Evolutionary conservation across 2,329 filamentous ascomycete genomes (phyloP), one percentile per base, ranked within the genome.

Genomic region (Graphilbum sp.): DNA sequence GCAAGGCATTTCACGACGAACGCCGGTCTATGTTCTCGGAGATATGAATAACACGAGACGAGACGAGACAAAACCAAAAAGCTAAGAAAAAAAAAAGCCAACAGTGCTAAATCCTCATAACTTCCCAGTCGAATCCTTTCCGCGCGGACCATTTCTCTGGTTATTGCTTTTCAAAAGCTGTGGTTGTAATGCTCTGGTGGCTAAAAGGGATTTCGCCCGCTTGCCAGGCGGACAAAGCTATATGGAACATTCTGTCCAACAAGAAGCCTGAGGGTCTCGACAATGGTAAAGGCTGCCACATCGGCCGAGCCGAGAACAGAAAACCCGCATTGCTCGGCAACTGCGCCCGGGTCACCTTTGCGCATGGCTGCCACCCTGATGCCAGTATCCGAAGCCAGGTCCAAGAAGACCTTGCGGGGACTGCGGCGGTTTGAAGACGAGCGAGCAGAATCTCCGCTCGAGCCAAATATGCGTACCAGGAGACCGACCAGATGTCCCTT

Each of bases 191-290:
- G n/a, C n/a, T n/a, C n/a, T n/a, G n/a, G n/a, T n/a, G n/a, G 11
- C 21, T 24, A 70, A 45, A 63, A 69, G 43, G 67, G 55, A 21
- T 58, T 60, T 18, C 64, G 56, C 3, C 68, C 68, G 35, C 66
- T 66, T 2, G 83, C 81, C 52, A 90, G 62, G 35, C 82, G 67
- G 32, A 90, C 84, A 61, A 92, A 92, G 57, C 82, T 86, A 57
- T 85, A 88, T 6, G 80, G 81, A 40, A 90, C 82, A 53, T 90
- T 90, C 59, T 90, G 82, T 10, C 84, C 84, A 11, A 88, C 80
- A 19, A 92, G 64, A 42, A 87, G 56, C 46, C 83, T 66, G 39
- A 90, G 58, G 35, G 77, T 88, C 58, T 90, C 81, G 5, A 88
- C 83, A 3, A 81, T 87, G 18, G 81, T 87, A 61, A 86, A 90